Base-by-base conservation (phyloP, 2,329 filamentous ascomycete species). In the Cladosporium sp. region DNA sequence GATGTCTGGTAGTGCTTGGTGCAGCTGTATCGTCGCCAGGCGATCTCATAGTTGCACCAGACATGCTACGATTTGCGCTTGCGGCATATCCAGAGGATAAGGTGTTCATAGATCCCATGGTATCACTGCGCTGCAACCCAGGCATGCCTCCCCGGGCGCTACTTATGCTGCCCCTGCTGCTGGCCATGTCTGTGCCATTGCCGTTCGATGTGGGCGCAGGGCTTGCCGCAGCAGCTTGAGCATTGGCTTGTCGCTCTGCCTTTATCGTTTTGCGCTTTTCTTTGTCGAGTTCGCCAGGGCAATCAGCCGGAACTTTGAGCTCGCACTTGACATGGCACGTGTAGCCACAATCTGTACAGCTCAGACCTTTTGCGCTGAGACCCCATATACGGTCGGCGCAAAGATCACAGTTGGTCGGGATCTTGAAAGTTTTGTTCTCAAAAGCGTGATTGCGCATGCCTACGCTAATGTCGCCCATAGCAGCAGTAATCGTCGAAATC, bases 281-380 rank as follows among this genome's bases (percentile, higher is more conserved):
- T 75, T 97, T 99, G 63, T 82, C 88, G 71, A 94, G 86, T 70
- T 97, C 94, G 51, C 94, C 94, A 0, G 94, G 94, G 70, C 94
- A 99, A 71, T 96, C 90, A 7, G 94, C 89, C 0, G 94, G 92
- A 0, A 97, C 94, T 75, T 97, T 99, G 88, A 99, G 94, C 78
- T 99, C 91, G 73, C 94, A 99, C 77, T 99, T 99, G 79, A 88
- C 95, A 76, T 99, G 94, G 71, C 94, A 99, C 1, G 92, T 97
- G 76, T 97, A 99, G 36, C 95, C 94, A 70, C 94, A 99, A 73
- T 97, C 93, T 66, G 89, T 85, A 70, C 94, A 99, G 72, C 96
- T 92, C 70, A 96, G 95, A 0, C 94, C 94, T 76, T 99, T 99
- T 38, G 94, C 93, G 30, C 91, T 96, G 40, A 99, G 75, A 0